Evolutionary conservation across 2,329 filamentous ascomycete genomes (phyloP), one percentile per base, ranked within the genome.

Genomic region (Microsporum audouinii): DNA sequence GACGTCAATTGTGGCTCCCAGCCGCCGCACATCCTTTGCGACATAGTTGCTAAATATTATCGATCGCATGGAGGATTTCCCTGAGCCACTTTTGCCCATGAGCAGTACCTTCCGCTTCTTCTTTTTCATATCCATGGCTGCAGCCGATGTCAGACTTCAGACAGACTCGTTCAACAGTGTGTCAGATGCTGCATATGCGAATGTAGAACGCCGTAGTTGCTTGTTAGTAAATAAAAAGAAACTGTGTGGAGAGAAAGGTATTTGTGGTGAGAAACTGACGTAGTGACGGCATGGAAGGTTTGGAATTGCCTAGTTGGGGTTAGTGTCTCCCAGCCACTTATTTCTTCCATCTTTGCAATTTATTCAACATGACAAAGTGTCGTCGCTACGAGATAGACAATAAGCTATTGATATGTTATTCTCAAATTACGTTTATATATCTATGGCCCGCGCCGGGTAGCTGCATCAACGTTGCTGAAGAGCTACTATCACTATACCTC

Each of bases 11-110:
- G 94, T 99, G 0, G 94, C 94, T 66, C 94, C 94, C 61, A 99
- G 79, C 62, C 94, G 81, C 43, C 94, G 83, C 5, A 96, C 96
- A 74, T 99, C 94, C 71, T 95, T 91, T 61, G 94, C 94, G 66
- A 97, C 91, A 73, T 96, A 97, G 76, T 97, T 97, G 79, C 89
- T 96, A 77, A 99, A 99, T 73, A 99, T 96, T 71, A 99, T 97
- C 71, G 88, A 94, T 65, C 94, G 84, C 94, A 99, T 99, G 61
- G 91, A 96, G 47, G 91, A 96, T 77, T 99, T 99, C 60, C 94
- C 94, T 0, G 92, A 96, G 60, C 94, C 94, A 65, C 89, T 95
- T 79, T 96, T 96, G 68, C 94, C 94, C 94, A 91, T 91, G 64
- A 91, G 79, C 57, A 91, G 79, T 58, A 91, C 88, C 81, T 91